Percentiles rank a stretch among this genome's conserved stretches.
These are phyloP conservation scores for Plectosphaerella sp. DNA, from an alignment of 2,329 filamentous ascomycete species.

Conservation along the genomic window DNA sequence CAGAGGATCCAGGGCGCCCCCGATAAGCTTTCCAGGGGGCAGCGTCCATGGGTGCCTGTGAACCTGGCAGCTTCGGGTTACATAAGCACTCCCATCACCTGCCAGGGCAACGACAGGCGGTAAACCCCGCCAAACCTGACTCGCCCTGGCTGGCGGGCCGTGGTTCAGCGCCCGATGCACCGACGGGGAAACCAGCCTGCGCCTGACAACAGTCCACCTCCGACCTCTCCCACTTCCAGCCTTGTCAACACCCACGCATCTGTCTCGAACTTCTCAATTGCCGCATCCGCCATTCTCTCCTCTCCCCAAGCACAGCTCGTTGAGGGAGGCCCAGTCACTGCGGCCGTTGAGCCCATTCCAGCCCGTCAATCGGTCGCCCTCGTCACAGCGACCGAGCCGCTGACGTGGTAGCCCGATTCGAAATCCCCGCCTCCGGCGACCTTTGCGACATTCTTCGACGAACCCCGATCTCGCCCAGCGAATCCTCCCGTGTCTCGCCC, in stretches of 20 bases:
- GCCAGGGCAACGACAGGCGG: too few relatives aligned
- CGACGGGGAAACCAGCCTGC: not conserved
- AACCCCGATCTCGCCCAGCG: not conserved
- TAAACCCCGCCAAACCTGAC: not conserved
- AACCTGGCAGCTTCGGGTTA: too few relatives aligned
- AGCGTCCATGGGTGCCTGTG: too few relatives aligned
- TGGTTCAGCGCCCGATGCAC: not conserved
- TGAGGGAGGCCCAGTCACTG: too few relatives aligned
- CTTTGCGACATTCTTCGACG: not conserved
- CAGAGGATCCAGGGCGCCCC: too few relatives aligned
- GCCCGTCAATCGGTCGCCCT: not conserved
- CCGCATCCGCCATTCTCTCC: too few relatives aligned
- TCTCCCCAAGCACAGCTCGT: too few relatives aligned
- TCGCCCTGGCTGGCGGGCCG: not conserved
- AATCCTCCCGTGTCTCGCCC: not conserved
- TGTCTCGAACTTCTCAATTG: not conserved
- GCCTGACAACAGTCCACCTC: too few relatives aligned
- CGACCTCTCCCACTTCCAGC: not conserved
- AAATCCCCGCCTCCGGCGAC: not conserved
- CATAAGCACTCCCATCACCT: too few relatives aligned
- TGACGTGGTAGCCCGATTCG: not conserved
- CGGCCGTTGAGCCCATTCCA: too few relatives aligned
- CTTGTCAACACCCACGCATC: not conserved
- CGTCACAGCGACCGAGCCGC: not conserved
- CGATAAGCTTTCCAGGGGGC: too few relatives aligned